Base-by-base conservation (phyloP, 2,329 filamentous ascomycete species). In the Cryphonectria parasitica region DNA sequence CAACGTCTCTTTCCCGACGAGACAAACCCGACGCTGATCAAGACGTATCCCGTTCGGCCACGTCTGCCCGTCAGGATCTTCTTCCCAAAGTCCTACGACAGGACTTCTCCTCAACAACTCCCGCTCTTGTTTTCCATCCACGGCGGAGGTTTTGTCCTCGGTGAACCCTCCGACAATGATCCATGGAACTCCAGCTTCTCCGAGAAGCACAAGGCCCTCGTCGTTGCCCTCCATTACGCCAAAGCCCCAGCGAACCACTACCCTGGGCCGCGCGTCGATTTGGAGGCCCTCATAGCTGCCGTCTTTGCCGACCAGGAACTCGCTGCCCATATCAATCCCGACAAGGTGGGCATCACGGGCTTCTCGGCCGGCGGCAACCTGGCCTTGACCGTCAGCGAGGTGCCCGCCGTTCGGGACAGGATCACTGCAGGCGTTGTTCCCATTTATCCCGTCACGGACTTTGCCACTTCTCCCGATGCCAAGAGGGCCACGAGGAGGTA, bases 311-410 rank as follows among this genome's bases (percentile, higher is more conserved):
- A 88, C 75, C 22, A 74, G 0, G 74, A 77, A 0, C 80, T 88
- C 0, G 83, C 83, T 10, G 62, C 69, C 19, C 66, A 70, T 8
- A 80, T 87, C 72, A 83, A 87, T 75, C 73, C 75, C 10, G 67
- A 73, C 2, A 77, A 77, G 36, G 79, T 87, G 5, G 81, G 81
- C 0, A 73, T 88, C 1, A 80, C 77, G 2, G 86, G 86, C 19
- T 88, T 85, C 77, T 85, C 83, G 41, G 86, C 86, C 0, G 86
- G 86, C 31, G 86, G 81, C 1, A 87, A 85, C 75, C 78, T 88
- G 0, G 73, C 81, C 0, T 76, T 87, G 1, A 75, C 80, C 22
- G 80, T 80, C 0, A 75, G 80, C 17, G 83, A 86, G 74, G 74
- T 83, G 22, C 79, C 80, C 0, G 75, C 73, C 17, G 73, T 86